Conservation (phyloP, 768 basidiomycete species). For the Suillus decipiens region DNA sequence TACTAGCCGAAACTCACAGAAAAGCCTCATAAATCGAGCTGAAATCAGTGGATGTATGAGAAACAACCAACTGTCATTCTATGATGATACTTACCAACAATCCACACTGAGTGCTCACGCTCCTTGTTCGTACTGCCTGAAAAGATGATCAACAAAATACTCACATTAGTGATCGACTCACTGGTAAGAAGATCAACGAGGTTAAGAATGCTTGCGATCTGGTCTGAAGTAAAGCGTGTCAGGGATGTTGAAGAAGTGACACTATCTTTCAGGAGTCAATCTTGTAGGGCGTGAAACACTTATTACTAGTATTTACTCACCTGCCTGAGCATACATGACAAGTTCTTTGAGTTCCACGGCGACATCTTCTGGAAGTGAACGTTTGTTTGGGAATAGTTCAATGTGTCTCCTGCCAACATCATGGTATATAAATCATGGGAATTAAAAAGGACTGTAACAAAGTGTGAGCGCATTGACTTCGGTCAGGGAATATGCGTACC, state of each 20-base stretch:
- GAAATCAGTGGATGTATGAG: neutral
- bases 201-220: slow-evolving; percentile 37
- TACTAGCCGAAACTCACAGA: slow-evolving; percentile 31
- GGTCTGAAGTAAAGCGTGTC: slow-evolving; percentile 34
- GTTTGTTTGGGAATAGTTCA: slow-evolving; percentile 16
- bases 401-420: neutral
- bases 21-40: slow-evolving; percentile 46
- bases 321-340: slow-evolving; percentile 4
- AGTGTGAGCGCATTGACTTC: neutral
- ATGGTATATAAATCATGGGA: too few species aligned
- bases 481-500: neutral
- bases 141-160: neutral
- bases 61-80: neutral
- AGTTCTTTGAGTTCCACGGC: slow-evolving; percentile 11
- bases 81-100: neutral
- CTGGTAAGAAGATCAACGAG: slow-evolving; percentile 35
- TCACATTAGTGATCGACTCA: slow-evolving; percentile 16
- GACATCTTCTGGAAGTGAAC: slow-evolving; percentile 20
- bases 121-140: neutral
- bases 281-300: neutral
- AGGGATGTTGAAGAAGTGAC: slow-evolving; percentile 41
- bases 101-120: slow-evolving; percentile 9
- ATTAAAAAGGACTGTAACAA: neutral
- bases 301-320: neutral
- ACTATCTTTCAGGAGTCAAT: slow-evolving; percentile 29